Evolutionary conservation across 805 yeast genomes (phyloP).

Genomic region (Soucietia sequanensis): DNA sequence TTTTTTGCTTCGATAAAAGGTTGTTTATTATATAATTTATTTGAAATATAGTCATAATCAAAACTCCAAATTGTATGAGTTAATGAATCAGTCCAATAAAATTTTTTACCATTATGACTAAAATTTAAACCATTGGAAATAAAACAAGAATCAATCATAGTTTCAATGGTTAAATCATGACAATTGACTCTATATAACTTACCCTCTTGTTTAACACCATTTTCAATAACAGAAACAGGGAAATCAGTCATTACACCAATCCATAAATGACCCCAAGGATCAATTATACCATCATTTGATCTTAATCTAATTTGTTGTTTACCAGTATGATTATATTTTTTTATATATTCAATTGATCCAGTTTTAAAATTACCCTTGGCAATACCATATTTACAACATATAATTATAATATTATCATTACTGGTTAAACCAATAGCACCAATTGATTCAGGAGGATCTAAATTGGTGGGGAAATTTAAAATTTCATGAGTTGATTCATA

Average conservation of each 20-base stretch:
- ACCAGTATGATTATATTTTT: conserved; percentile 34
- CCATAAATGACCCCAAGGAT: conserved; percentile 73
- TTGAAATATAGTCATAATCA: conserved; percentile 33
- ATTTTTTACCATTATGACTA: conserved; percentile 21
- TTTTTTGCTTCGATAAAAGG: conserved; percentile 18
- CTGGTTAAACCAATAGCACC: conserved; percentile 74
- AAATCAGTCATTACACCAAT: conserved; percentile 78
- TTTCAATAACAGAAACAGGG: conserved; percentile 22
- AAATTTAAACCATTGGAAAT: conserved; percentile 69
- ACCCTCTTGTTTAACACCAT: conserved; percentile 49
- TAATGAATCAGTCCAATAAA: conserved; percentile 43
- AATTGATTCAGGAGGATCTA: conserved; percentile 41
- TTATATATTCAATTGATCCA: conserved; percentile 37
- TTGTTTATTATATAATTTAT: conserved; percentile 26
- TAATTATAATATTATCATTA: conserved; percentile 51
- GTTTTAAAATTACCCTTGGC: conserved; percentile 49
- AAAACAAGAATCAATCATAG: conserved; percentile 33
- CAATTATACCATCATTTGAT: conserved; percentile 83
- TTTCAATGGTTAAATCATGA: conserved; percentile 27
- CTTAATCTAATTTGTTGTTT: conserved; percentile 22
- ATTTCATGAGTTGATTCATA: conserved; percentile 31
- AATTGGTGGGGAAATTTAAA: conserved; percentile 30
- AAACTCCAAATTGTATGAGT: conserved; percentile 34
- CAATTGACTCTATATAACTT: conserved; percentile 34
- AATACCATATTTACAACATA: conserved; percentile 67